A percentile compares a stretch with the other conserved stretches of the same genome.
These are phyloP conservation scores for Jacaranda copaia DNA, from an alignment of 257 asterid genomes.

Conservation along the genomic window DNA sequence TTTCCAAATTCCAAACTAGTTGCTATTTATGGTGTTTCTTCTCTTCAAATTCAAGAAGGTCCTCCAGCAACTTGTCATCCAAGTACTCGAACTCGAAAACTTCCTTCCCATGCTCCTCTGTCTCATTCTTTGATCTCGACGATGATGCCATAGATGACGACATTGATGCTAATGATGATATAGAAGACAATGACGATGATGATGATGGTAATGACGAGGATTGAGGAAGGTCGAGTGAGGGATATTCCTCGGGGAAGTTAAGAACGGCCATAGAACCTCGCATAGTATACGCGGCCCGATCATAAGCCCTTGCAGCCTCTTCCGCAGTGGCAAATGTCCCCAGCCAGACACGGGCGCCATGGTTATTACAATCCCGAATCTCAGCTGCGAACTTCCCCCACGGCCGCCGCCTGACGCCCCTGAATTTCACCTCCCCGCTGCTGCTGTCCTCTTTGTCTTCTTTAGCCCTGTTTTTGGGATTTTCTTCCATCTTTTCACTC, in stretches of 20 bases:
- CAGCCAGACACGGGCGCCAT: constrained; percentile 71
- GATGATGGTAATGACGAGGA: background rate
- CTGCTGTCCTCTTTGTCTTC: constrained; percentile 32
- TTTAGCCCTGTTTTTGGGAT: background rate
- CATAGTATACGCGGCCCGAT: constrained; percentile 65
- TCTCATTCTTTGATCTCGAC: constrained; percentile 6
- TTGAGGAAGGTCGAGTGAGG: constrained; percentile 33
- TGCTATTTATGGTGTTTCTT: background rate
- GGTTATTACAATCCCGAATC: constrained; percentile 61
- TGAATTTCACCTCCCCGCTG: constrained; percentile 47
- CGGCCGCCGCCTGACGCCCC: constrained; percentile 79
- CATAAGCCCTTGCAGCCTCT: constrained; percentile 82
- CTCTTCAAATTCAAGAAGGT: constrained; percentile 50
- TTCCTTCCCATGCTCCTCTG: constrained; percentile 42
- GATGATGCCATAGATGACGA: background rate
- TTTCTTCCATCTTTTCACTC: constrained; percentile 21
- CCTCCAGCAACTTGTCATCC: constrained; percentile 57
- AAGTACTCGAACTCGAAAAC: constrained; percentile 52
- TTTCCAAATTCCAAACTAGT: background rate
- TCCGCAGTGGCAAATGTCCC: constrained; percentile 75
- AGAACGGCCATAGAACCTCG: constrained; percentile 69
- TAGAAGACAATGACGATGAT: background rate
- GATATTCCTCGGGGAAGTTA: constrained; percentile 71
- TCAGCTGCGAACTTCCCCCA: constrained; percentile 87
- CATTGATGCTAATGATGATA: background rate